phyloP scores from a whole-genome alignment of 1,139 yeast genomes.

The Geotrichum cucujoidarum region DNA sequence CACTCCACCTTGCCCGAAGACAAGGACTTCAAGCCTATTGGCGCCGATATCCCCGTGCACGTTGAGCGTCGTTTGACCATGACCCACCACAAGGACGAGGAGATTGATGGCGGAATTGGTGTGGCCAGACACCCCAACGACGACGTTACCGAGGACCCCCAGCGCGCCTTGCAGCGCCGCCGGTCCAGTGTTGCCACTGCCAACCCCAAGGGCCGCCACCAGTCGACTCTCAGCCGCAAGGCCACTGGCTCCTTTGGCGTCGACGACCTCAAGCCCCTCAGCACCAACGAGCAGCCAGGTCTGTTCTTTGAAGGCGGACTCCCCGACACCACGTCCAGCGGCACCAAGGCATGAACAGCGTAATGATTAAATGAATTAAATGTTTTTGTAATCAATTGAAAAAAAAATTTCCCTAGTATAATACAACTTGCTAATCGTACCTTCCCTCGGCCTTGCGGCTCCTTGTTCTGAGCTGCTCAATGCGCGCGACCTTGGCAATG shows the following conservation, averaged over 20 bases:
- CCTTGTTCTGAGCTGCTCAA: conserved; percentile 40
- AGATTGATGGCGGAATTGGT: conserved; percentile 30
- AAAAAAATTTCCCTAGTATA: too few species aligned
- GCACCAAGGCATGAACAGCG: not conserved
- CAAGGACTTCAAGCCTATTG: conserved; percentile 35
- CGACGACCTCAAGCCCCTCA: conserved; percentile 28
- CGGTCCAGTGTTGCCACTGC: conserved; percentile 29
- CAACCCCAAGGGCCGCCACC: conserved; percentile 14
- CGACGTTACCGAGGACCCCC: conserved; percentile 25
- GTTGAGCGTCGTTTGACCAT: conserved; percentile 38
- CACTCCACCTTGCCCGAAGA: conserved; percentile 35
- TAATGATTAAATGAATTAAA: not conserved
- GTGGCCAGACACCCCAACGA: conserved; percentile 36
- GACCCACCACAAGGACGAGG: conserved; percentile 36
- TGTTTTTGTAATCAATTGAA: conserved; percentile 2
- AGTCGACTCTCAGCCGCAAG: conserved; percentile 25
- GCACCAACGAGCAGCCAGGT: conserved; percentile 23
- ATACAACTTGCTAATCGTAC: not conserved
- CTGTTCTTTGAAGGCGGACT: conserved; percentile 37
- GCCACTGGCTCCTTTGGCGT: conserved; percentile 38
- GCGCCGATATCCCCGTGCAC: conserved; percentile 32
- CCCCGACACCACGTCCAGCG: conserved; percentile 33
- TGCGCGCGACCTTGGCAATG: conserved; percentile 38
- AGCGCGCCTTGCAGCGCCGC: conserved; percentile 30
- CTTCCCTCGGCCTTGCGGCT: conserved; percentile 8